Base-by-base conservation (phyloP, 2,329 filamentous ascomycete genomes). In the Aspergillus luchuensis region DNA sequence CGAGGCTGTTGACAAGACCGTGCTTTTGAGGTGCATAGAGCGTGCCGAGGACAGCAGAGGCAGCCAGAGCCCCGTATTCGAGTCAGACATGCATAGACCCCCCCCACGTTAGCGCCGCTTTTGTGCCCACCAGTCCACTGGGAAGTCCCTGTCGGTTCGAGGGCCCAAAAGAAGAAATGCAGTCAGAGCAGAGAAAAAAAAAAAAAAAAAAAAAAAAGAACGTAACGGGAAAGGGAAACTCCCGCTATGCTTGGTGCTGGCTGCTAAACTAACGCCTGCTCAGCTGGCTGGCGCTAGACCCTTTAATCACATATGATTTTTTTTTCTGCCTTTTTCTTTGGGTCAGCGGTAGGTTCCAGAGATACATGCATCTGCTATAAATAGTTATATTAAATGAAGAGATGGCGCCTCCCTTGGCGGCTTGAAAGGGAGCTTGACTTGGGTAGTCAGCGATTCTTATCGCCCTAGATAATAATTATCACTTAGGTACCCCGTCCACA, bases 351-450 rank as follows among this genome's bases (percentile, higher is more conserved):
- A 25, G 28, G 25, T 17, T n/a, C 53, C 39, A 56, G 45, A 30
- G 53, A 45, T 13, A 45, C 38, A 56, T 56, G 53, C 43, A 56
- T 41, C 53, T 47, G 39, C 53, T 56, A 56, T 56, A 47, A 56
- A 56, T 56, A 56, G 53, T 43, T 33, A 45, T 45, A 56, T 56
- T 56, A 47, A 47, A 47, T 36, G 30, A 45, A 28, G 25, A 47
- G 39, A 25, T 25, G 28, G 53, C 41, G n/a, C 23, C 53, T 47
- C 53, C 39, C 23, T 17, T 45, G 19, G 39, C 53, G 25, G 53
- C 39, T 36, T 47, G 19, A 30, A 50, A 50, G 47, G 25, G 25
- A 50, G 11, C 47, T 33, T n/a, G 15, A 30, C 25, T 30, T 50
- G n/a, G 11, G 25, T 30, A 15, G 25, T n/a, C 38, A 19, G 33